These are phyloP conservation scores for Nitzschia sp. DNA, from an alignment of 108 stramenopile genomes.

Conservation along the genomic window DNA sequence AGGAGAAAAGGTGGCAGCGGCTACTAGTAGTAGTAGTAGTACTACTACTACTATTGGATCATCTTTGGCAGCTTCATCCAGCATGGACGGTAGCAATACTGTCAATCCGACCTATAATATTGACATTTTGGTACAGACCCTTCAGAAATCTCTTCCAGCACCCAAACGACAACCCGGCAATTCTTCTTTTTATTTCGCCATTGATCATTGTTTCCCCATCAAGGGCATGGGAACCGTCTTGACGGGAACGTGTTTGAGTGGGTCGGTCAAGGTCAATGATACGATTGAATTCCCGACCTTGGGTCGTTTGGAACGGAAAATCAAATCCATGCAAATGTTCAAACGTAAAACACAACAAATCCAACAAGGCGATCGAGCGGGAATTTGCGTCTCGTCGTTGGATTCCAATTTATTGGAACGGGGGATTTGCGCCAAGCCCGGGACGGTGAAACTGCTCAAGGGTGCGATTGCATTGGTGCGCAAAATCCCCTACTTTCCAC, in stretches of 20 bases:
- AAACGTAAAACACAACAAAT: slow-evolving; percentile 72
- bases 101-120: slow-evolving; percentile 62
- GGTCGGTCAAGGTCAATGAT: slow-evolving; percentile 85
- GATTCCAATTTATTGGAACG: slow-evolving; percentile 93
- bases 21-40: slow-evolving; percentile 9
- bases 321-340: slow-evolving; percentile 98
- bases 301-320: slow-evolving; percentile 73
- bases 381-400: slow-evolving; percentile 91
- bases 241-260: slow-evolving; percentile 93
- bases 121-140: slow-evolving; percentile 58
- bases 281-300: slow-evolving; percentile 91
- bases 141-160: slow-evolving; percentile 61
- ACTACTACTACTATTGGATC: too few relatives aligned
- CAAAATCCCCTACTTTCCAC: slow-evolving; percentile 80
- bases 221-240: slow-evolving; percentile 97
- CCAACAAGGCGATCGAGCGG: slow-evolving; percentile 95
- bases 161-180: slow-evolving; percentile 45
- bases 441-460: slow-evolving; percentile 70
- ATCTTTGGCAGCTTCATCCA: not conserved
- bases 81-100: slow-evolving; percentile 8
- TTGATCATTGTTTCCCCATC: slow-evolving; percentile 96
- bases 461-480: slow-evolving; percentile 89
- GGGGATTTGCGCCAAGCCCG: slow-evolving; percentile 86
- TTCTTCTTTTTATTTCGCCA: slow-evolving; percentile 70
- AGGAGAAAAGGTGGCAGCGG: slow-evolving; percentile 91